Percentiles rank a stretch among this genome's conserved stretches.
Evolutionary conservation across 257 asterid species (phyloP).

Genomic region (Dorcoceras hygrometricum): DNA sequence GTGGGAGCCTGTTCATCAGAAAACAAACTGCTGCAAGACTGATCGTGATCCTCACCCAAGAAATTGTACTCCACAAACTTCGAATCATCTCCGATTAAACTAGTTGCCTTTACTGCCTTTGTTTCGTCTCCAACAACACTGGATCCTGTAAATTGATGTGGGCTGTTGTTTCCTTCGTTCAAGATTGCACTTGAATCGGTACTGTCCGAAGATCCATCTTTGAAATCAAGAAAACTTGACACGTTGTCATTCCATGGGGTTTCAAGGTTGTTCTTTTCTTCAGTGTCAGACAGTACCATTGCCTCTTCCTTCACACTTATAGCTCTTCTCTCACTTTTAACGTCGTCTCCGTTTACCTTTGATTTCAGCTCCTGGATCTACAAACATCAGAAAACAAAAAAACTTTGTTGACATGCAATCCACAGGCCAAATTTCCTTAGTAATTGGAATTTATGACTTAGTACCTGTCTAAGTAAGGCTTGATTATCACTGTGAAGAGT

Average conservation of each 20-base stretch:
- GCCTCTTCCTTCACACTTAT: not conserved
- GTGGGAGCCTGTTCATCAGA: slow-evolving; percentile 85
- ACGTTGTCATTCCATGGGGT: slow-evolving; percentile 25
- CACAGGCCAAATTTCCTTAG: too few species aligned
- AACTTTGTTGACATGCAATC: too few species aligned
- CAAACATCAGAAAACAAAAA: not conserved
- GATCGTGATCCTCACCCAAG: slow-evolving; percentile 51
- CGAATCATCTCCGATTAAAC: slow-evolving; percentile 29
- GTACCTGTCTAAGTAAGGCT: slow-evolving; percentile 63
- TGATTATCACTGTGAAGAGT: slow-evolving; percentile 59
- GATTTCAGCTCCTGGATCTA: slow-evolving; percentile 65
- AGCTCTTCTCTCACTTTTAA: slow-evolving; percentile 19
- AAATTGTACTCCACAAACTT: slow-evolving; percentile 80
- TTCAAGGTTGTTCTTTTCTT: slow-evolving; percentile 30
- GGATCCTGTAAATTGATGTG: slow-evolving; percentile 32
- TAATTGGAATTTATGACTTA: too few species aligned
- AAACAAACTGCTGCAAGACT: slow-evolving; percentile 62
- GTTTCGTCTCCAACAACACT: not conserved
- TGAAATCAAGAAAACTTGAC: slow-evolving; percentile 41
- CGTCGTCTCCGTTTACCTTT: slow-evolving; percentile 45
- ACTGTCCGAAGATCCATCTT: slow-evolving; percentile 81
- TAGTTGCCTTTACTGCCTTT: too few species aligned
- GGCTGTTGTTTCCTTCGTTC: slow-evolving; percentile 52
- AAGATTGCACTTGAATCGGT: slow-evolving; percentile 80
- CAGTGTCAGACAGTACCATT: slow-evolving; percentile 37